Evolutionary conservation across 768 basidiomycete genomes (phyloP), one percentile per base, ranked within the genome.

Genomic region (Russula vinacea): DNA sequence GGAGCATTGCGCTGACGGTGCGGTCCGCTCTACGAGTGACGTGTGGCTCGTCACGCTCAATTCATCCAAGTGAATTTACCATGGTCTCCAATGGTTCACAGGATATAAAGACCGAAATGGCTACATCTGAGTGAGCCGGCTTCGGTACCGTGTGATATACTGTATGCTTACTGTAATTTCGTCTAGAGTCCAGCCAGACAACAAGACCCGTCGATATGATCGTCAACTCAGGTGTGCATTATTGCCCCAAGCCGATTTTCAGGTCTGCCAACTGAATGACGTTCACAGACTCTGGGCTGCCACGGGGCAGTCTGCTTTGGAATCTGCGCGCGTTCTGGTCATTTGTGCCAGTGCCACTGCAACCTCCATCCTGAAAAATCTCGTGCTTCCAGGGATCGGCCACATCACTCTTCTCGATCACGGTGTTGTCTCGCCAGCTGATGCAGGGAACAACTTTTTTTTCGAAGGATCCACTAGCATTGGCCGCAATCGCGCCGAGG

Each of bases 381-480:
- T 98, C 65, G 94, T 98, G 44, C 84, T 98, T 9, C 97, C 97
- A 2, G 96, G 96, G 9, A 86, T 98, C 68, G 93, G 95, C n/a
- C 85, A 90, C 72, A 98, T 97, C 74, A 96, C 95, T 54, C 84
- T 98, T 73, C 83, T 97, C 64, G 94, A 95, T 71, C 76, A 82
- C 26, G 72, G 75, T 2, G 60, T 73, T 44, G 87, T 88, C 33
- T 80, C 85, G 0, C 80, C 85, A 1, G 83, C 86, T 62, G 95
- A 98, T 70, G 86, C 93, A 0, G 94, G 94, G 0, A 92, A 94
- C 79, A 98, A 98, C 78, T 99, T 99, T 79, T 99, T 98, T 77
- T 79, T 99, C 29, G 84, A 89, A 45, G 89, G 86, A 0, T 74
- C 76, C 5, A 76, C 83, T n/a, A 90, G 88, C 70, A 80, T 98